Evolutionary conservation across 2,329 filamentous ascomycete species (phyloP).

Genomic region (Plectosphaerella plurivora): DNA sequence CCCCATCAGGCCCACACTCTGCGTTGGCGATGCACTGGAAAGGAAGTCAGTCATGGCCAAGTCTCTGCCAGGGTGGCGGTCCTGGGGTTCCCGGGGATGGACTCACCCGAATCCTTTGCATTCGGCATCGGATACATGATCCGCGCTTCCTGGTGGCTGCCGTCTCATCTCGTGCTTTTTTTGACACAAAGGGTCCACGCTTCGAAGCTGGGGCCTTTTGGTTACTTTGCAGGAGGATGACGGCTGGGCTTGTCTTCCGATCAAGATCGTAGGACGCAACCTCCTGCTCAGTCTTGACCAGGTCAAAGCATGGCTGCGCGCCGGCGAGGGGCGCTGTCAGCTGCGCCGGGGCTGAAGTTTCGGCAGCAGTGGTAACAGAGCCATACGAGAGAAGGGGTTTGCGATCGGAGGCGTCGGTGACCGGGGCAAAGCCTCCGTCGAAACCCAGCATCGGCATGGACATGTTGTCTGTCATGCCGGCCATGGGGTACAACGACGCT

Average conservation of each 20-base stretch:
- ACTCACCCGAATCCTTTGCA: slow-evolving; percentile 58
- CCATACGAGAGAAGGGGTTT: neutral
- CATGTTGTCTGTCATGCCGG: neutral
- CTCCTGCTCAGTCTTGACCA: neutral
- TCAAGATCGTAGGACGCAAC: neutral
- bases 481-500: neutral
- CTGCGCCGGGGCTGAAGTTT: neutral
- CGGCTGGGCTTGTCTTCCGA: neutral
- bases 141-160: slow-evolving; percentile 54
- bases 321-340: neutral
- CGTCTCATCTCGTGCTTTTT: slow-evolving; percentile 46
- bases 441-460: neutral
- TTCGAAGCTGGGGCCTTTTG: slow-evolving; percentile 31
- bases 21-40: slow-evolving; percentile 46
- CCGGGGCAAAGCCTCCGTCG: neutral
- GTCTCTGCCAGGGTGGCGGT: neutral
- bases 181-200: slow-evolving; percentile 51
- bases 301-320: neutral
- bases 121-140: slow-evolving; percentile 56
- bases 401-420: neutral
- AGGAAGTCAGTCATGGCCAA: neutral
- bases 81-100: neutral
- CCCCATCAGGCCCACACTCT: slow-evolving; percentile 27
- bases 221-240: slow-evolving; percentile 23
- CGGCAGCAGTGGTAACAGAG: neutral